Base-by-base conservation (phyloP, 176 grass and related monocot genomes). In the Luzula sylvatica region DNA sequence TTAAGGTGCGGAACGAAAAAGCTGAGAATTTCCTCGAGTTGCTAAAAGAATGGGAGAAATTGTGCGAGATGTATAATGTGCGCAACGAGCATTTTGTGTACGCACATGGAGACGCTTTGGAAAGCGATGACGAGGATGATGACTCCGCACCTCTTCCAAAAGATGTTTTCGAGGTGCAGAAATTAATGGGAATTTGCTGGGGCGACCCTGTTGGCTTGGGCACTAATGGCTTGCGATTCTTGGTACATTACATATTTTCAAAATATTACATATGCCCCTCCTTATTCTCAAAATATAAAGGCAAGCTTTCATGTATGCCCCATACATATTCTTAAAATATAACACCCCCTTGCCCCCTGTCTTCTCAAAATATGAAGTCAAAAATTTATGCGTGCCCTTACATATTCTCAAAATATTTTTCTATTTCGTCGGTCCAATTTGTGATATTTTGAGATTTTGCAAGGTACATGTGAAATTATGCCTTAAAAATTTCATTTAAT, bases 1-100 rank as follows among this genome's bases (percentile, higher is more conserved):
- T 59, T 9, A 43, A 79, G 79, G 88, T 94, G 41, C 53, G 88
- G 11, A 94, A 94, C 32, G 75, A 80, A 63, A 87, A 87, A 42
- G 75, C 82, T 0, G 82, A 94, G 17, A 67, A 83, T 3, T 94
- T 94, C 74, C 67, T 87, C 14, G 56, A 50, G 14, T 75, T 83
- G 20, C 42, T 94, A 5, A 77, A 43, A 23, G 83, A 80, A 38
- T 94, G 88, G 82, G 60, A 59, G n/a, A 38, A 71, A 32, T 20
- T 87, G 3, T 73, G 75, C 12, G 41, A 73, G 12, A 66, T 74
- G 27, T 83, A 72, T 68, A 55, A 53, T 67, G 47, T 50, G 23
- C 12, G 18, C 40, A 78, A 39, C 21, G 46, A 65, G 4, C 42
- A 12, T 21, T 23, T 26, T 0, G 38, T 32, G 17, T 45, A 21